Base-by-base conservation (phyloP, 1,284 basidiomycete genomes). In the Ganoderma boninense region DNA sequence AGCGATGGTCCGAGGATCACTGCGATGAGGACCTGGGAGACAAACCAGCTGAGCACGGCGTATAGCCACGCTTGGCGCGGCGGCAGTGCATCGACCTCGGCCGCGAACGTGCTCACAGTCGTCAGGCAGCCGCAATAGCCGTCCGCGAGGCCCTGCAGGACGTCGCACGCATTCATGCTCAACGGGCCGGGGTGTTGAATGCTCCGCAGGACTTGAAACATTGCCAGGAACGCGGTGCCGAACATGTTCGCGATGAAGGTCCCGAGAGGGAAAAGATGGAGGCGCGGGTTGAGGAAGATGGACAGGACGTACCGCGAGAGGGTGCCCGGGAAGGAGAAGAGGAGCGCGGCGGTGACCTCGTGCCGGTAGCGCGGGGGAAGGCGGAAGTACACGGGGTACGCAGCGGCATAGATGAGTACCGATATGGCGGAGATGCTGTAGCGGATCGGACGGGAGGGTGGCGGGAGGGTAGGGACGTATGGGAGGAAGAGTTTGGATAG, bases 71-170 rank as follows among this genome's bases (percentile, higher is more conserved):
- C 88, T 75, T 86, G 87, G 77, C 85, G 80, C 14, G 85, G 80
- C 61, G 82, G 83, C 65, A 98, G 82, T 4, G 88, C 87, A 8
- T 85, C 81, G 43, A 95, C 81, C 80, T 99, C 98, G 4, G 92
- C 91, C 2, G 91, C 93, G 79, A 99, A 97, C 14, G 97, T 99
- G 81, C 95, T 97, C 71, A 99, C 88, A 0, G 98, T 99, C 4
- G 93, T 97, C 73, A 99, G 84, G 81, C 96, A 97, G 10, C 97
- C 98, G 79, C 97, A 99, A 78, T 97, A 98, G 2, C 98, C 98
- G 77, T 98, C 95, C 43, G 87, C 85, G 38, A 99, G 82, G 0
- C 95, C 96, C 78, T 94, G 91, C 61, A 97, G 80, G 23, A 95
- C 84, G 49, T 89, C 87, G 77, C 96, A 98, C 56, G 87, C 84